A percentile compares a stretch with the other conserved stretches of the same genome.
Evolutionary conservation across 495 filamentous ascomycete species (phyloP).

Genomic region (Neurospora intermedia): DNA sequence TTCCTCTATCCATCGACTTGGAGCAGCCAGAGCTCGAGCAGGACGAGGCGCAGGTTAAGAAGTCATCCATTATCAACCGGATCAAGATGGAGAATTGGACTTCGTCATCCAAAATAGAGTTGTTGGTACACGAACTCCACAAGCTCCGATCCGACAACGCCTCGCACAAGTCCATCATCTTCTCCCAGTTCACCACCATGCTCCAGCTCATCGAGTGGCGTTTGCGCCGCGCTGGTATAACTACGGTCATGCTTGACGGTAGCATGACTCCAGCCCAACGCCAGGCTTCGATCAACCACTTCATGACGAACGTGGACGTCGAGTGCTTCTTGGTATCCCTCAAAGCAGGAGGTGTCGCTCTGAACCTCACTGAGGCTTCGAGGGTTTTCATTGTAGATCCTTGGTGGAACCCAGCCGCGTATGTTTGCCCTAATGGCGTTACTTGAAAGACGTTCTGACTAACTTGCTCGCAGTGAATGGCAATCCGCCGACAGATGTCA

Average conservation of each 20-base stretch:
- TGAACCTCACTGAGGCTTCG: conserved; percentile 90
- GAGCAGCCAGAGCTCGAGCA: conserved; percentile 91
- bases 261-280: conserved; percentile 90
- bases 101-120: conserved; percentile 94
- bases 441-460: not conserved
- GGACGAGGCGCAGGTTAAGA: conserved; percentile 73
- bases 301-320: conserved; percentile 87
- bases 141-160: conserved; percentile 79
- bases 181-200: conserved; percentile 97
- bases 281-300: conserved; percentile 79
- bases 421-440: conserved; percentile 1
- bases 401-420: conserved; percentile 94
- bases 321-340: conserved; percentile 92
- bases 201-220: conserved; percentile 96
- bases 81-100: conserved; percentile 98
- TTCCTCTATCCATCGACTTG: conserved; percentile 76
- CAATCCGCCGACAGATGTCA: conserved; percentile 94
- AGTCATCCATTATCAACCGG: conserved; percentile 90
- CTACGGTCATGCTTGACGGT: conserved; percentile 93
- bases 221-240: conserved; percentile 85
- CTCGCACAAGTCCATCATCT: conserved; percentile 92
- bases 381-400: conserved; percentile 93
- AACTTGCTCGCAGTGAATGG: conserved; percentile 52
- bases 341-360: conserved; percentile 88
- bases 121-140: conserved; percentile 86